These are phyloP conservation scores for Elasticomyces elasticus DNA, from an alignment of 495 filamentous ascomycete genomes.

Conservation along the genomic window DNA sequence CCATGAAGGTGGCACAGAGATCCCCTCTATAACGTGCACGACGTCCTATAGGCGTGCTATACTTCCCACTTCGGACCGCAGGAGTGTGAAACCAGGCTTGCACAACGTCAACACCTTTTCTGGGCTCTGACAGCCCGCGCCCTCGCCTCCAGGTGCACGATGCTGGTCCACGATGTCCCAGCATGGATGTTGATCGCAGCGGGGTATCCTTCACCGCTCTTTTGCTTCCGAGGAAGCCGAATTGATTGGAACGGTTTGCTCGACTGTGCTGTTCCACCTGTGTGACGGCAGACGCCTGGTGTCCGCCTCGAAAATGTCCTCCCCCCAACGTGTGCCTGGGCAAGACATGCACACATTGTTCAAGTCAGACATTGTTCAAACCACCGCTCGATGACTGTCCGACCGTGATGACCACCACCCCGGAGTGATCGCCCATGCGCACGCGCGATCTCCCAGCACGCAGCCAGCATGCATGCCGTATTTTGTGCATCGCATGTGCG, in stretches of 20 bases:
- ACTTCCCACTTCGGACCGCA: slow-evolving; percentile 1
- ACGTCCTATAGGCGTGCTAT: slow-evolving; percentile 9
- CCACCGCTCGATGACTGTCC: neutral
- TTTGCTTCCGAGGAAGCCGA: neutral
- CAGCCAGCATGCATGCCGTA: neutral
- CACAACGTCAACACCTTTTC: slow-evolving; percentile 7
- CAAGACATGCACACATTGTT: neutral
- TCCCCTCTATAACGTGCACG: neutral
- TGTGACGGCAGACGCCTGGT: neutral
- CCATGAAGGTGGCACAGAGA: neutral
- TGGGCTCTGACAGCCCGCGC: too few relatives aligned
- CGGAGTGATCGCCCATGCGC: neutral
- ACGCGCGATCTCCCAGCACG: neutral
- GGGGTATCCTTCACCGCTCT: slow-evolving; percentile 7
- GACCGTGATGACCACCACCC: neutral
- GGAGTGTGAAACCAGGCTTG: slow-evolving; percentile 8
- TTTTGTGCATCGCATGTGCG: neutral
- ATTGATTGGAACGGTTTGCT: neutral
- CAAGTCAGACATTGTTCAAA: neutral
- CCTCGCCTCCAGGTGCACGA: neutral
- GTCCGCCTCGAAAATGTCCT: neutral
- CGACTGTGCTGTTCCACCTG: neutral
- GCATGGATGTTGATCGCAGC: neutral
- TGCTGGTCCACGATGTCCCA: neutral
- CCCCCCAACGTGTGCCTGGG: neutral